Evolutionary conservation across 2,329 filamentous ascomycete genomes (phyloP), one percentile per base, ranked within the genome.

Genomic region (Didymella lethalis): DNA sequence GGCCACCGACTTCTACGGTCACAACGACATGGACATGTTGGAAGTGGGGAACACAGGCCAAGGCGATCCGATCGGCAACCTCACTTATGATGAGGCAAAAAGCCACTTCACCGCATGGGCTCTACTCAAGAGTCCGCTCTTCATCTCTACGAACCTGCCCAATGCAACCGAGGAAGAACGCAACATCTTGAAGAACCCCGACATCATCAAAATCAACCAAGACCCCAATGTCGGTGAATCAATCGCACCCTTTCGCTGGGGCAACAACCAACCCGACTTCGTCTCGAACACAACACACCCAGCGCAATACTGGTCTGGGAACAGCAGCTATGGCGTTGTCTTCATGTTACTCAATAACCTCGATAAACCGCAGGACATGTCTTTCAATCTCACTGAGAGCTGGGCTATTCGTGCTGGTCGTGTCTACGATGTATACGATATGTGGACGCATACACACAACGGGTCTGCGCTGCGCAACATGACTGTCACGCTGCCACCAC

Each of bases 231-330:
- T 74, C 20, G 80, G 79, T 4, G 64, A 76, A 5, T 75, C 74
- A 0, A 69, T 73, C 6, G 63, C 67, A 60, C 75, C 72, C 2
- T 81, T 76, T 64, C 66, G 65, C 28, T 81, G 79, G 80, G 83
- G 82, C 0, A 71, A 74, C 3, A 83, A 83, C 60, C 68, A 72
- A 69, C 72, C 77, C 0, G 79, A 83, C 62, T 80, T 77, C 66
- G 82, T 81, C 0, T 84, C 78, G 63, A 81, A 85, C 62, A 61
- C 67, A 7, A 56, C 60, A 0, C 54, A 55, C 26, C 64, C 65
- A 0, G 64, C 65, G 2, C 61, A 69, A 31, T 69, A 63, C 48
- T 69, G 66, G 66, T 48, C 62, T 10, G 64, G 65, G 1, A 58
- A 58, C 29, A 58, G 58, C 40, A 58, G 34, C 12, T 56, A 63